phyloP scores from a whole-genome alignment of 768 basidiomycete species.

The Fomitopsis pulvina region DNA sequence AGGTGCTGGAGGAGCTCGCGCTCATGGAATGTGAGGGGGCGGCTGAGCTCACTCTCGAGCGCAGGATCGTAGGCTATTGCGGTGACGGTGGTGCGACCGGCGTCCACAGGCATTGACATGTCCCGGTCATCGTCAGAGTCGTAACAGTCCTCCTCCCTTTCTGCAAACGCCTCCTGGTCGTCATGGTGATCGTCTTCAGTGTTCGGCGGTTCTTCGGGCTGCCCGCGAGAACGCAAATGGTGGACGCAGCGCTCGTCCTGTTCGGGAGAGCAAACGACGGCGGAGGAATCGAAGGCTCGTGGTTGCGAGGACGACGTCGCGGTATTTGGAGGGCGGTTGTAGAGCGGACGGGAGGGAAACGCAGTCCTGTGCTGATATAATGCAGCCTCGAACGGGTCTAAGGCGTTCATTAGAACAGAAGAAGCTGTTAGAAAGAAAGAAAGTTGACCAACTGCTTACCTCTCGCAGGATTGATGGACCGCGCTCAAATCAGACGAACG shows the following conservation, averaged over 20 bases:
- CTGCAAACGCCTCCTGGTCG: background rate
- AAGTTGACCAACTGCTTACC: background rate
- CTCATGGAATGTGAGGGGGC: conserved; percentile 55
- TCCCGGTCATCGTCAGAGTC: background rate
- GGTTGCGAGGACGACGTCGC: background rate
- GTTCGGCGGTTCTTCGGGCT: background rate
- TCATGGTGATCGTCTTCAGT: background rate
- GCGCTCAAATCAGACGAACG: background rate
- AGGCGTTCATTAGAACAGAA: background rate
- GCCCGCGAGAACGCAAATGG: conserved; percentile 16
- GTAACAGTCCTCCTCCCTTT: conserved; percentile 2
- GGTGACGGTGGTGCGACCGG: conserved; percentile 9
- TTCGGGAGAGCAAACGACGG: conserved; percentile 16
- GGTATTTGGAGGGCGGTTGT: too few species aligned
- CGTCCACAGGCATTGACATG: background rate
- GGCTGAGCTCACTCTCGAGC: conserved; percentile 25
- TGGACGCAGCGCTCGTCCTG: conserved; percentile 24
- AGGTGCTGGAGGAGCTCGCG: conserved; percentile 67
- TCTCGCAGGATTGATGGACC: background rate
- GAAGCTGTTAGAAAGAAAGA: background rate
- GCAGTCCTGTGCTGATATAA: background rate
- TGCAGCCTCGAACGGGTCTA: background rate
- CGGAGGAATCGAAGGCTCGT: background rate
- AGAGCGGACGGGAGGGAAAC: background rate
- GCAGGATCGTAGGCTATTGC: background rate